These are phyloP conservation scores for Raphanus sativus DNA, from an alignment of 345 rosid species.

Conservation along the genomic window DNA sequence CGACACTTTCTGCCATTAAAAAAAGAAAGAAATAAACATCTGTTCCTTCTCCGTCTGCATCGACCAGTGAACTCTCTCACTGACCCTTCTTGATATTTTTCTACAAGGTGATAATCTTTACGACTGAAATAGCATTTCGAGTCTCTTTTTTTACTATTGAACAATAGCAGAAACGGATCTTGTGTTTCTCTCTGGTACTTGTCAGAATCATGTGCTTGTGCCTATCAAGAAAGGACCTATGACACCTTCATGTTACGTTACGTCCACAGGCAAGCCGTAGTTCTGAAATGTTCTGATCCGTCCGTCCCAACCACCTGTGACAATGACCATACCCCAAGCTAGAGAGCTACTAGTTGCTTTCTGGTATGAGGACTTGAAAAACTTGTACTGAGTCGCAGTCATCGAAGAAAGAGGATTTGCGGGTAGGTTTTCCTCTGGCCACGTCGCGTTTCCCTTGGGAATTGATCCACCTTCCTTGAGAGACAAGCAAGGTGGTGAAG, in stretches of 20 bases:
- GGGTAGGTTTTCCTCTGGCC: conserved; percentile 77
- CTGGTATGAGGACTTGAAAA: conserved; percentile 72
- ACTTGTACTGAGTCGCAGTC: conserved; percentile 64
- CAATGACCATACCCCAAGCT: conserved; percentile 89
- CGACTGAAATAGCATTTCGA: not conserved
- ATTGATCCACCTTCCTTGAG: conserved; percentile 45
- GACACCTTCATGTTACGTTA: conserved; percentile 14
- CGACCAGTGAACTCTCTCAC: conserved; percentile 19
- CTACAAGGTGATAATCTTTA: not conserved
- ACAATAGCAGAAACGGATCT: conserved; percentile 1
- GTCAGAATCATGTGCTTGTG: conserved; percentile 29
- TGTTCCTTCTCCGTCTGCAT: conserved; percentile 35
- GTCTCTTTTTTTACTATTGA: conserved; percentile 2
- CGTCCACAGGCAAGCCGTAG: conserved; percentile 70
- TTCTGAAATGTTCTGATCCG: conserved; percentile 84
- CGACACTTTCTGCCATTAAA: conserved; percentile 27
- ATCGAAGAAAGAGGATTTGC: conserved; percentile 36
- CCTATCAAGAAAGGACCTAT: conserved; percentile 22
- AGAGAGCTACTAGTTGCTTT: conserved; percentile 60
- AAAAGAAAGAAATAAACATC: conserved; percentile 7
- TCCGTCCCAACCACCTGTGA: conserved; percentile 94
- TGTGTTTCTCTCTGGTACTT: conserved; percentile 15
- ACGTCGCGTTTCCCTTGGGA: conserved; percentile 52
- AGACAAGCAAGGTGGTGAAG: conserved; percentile 51
- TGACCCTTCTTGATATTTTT: conserved; percentile 10